Conservation (phyloP, 108 stramenopile genomes). For the Craspedostauros australis region DNA sequence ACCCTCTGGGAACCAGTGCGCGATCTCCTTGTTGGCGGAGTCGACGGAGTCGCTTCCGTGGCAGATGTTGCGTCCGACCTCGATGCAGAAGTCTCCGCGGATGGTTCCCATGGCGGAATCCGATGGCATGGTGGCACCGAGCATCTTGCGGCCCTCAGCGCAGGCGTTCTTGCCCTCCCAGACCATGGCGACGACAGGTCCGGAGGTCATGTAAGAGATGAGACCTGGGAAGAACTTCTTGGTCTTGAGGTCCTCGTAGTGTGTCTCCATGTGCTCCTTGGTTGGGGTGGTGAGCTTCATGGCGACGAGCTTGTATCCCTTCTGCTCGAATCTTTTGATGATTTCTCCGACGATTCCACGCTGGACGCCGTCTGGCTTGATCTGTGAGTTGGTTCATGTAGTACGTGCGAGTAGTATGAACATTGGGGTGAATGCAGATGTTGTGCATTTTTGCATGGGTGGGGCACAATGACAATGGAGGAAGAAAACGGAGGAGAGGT, state of each 20-base stretch:
- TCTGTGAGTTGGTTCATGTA: no score
- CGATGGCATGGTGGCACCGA: constrained; percentile 96
- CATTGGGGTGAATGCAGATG: no score
- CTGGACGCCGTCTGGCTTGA: constrained; percentile 99
- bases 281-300: constrained; percentile 88
- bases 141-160: constrained; percentile 89
- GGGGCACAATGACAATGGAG: no score
- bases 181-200: constrained; percentile 93
- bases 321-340: constrained; percentile 94
- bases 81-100: constrained; percentile 96
- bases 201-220: constrained; percentile 93
- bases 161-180: constrained; percentile 85
- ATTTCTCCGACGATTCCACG: constrained; percentile 96
- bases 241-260: constrained; percentile 89
- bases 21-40: constrained; percentile 92
- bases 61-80: constrained; percentile 85
- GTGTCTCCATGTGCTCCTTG: constrained; percentile 86
- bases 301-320: constrained; percentile 96
- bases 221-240: constrained; percentile 98
- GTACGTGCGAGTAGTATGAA: no score
- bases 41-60: constrained; percentile 94
- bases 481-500: no score
- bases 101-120: constrained; percentile 95
- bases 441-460: no score
- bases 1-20: constrained; percentile 95